Percentiles rank a stretch among this genome's conserved stretches.
Conservation (phyloP, 2,329 filamentous ascomycete genomes). For the Ophiosphaerella herpotricha region DNA sequence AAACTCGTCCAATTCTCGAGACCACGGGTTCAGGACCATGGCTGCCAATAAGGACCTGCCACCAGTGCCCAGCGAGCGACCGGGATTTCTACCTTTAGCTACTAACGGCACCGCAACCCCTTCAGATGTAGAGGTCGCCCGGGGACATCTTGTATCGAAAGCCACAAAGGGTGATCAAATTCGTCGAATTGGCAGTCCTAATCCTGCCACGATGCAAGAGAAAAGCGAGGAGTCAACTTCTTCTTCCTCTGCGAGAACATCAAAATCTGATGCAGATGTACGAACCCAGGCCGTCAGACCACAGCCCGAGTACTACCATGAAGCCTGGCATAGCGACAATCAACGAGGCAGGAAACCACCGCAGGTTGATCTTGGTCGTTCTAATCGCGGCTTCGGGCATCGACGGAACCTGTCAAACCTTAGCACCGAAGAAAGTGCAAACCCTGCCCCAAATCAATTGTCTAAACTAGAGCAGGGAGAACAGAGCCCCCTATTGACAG, state of each 20-base stretch:
- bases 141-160: slow-evolving; percentile 17
- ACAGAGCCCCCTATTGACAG: slow-evolving; percentile 39
- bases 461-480: slow-evolving; percentile 22
- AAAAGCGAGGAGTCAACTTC: slow-evolving; percentile 18
- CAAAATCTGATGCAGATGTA: slow-evolving; percentile 21
- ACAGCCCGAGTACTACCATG: slow-evolving; percentile 28
- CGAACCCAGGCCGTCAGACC: slow-evolving; percentile 12
- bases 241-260: slow-evolving; percentile 8
- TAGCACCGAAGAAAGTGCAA: slow-evolving; percentile 13
- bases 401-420: slow-evolving; percentile 17
- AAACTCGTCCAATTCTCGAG: slow-evolving; percentile 42
- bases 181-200: slow-evolving; percentile 21
- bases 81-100: slow-evolving; percentile 28
- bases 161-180: slow-evolving; percentile 21
- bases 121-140: slow-evolving; percentile 15
- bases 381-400: slow-evolving; percentile 18
- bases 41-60: slow-evolving; percentile 44
- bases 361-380: slow-evolving; percentile 18
- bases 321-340: slow-evolving; percentile 27
- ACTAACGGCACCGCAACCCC: slow-evolving; percentile 18
- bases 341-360: slow-evolving; percentile 15
- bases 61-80: slow-evolving; percentile 35
- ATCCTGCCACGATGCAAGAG: slow-evolving; percentile 25
- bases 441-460: slow-evolving; percentile 11
- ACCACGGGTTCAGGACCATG: slow-evolving; percentile 40